Conservation (phyloP, 1,139 yeast species). For the Hanseniaspora gamundiae region DNA sequence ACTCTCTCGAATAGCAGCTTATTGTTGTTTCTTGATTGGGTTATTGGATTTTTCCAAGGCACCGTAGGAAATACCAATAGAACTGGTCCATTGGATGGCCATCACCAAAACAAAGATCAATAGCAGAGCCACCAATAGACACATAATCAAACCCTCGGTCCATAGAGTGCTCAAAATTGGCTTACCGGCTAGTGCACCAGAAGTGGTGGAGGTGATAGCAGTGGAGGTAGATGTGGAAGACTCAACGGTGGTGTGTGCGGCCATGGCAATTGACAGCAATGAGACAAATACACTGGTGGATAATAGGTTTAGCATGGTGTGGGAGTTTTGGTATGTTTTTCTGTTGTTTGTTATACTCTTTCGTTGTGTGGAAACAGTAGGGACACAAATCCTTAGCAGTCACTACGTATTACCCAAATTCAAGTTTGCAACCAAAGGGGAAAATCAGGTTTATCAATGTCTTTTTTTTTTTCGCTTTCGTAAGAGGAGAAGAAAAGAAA, state of each 20-base stretch:
- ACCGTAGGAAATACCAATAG: constrained; percentile 53
- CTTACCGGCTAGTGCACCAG: constrained; percentile 7
- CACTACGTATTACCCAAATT: too few relatives aligned
- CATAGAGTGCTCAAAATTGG: constrained; percentile 18
- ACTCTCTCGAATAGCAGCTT: constrained; percentile 14
- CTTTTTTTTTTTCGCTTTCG: too few relatives aligned
- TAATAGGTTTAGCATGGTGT: background rate
- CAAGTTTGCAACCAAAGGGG: too few relatives aligned
- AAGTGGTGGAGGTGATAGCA: background rate
- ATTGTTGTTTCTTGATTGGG: constrained; percentile 50
- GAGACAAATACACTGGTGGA: background rate
- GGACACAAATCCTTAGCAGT: too few relatives aligned
- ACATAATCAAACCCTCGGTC: constrained; percentile 50
- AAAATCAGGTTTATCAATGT: too few relatives aligned
- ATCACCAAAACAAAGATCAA: constrained; percentile 37
- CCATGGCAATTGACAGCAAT: background rate
- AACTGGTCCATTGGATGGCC: constrained; percentile 51
- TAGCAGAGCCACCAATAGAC: constrained; percentile 44
- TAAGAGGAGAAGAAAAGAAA: too few relatives aligned
- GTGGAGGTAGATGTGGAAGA: background rate
- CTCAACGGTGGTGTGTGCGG: background rate
- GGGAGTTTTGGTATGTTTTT: constrained; percentile 12
- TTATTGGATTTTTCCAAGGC: constrained; percentile 59
- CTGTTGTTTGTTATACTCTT: too few relatives aligned
- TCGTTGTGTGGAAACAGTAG: too few relatives aligned